These are phyloP conservation scores for Grifola frondosa DNA, from an alignment of 1,284 basidiomycete genomes.

Conservation along the genomic window DNA sequence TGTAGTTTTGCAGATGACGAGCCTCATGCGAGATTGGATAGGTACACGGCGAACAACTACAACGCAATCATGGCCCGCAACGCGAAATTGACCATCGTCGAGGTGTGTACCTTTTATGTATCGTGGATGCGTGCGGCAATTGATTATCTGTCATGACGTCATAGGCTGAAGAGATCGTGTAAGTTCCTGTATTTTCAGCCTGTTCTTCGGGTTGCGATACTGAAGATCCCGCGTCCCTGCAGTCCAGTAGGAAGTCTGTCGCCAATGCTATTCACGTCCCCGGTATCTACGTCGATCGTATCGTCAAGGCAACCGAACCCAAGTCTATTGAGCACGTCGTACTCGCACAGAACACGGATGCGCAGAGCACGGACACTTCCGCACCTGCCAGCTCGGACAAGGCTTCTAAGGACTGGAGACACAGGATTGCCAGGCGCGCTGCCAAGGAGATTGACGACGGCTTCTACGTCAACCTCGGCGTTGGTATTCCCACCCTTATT, in stretches of 20 bases:
- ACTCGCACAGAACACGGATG: slow-evolving; percentile 43
- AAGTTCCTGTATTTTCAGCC: slow-evolving; percentile 13
- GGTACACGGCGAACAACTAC: slow-evolving; percentile 89
- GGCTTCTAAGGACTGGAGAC: slow-evolving; percentile 50
- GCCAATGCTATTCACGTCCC: slow-evolving; percentile 87
- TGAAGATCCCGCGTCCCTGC: neutral
- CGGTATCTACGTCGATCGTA: slow-evolving; percentile 85
- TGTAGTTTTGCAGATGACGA: neutral
- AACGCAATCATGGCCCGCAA: slow-evolving; percentile 85
- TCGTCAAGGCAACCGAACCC: slow-evolving; percentile 73
- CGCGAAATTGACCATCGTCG: slow-evolving; percentile 87
- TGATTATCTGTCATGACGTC: too few species aligned
- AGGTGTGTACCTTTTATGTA: slow-evolving; percentile 49
- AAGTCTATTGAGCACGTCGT: slow-evolving; percentile 81
- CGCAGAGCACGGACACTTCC: slow-evolving; percentile 21
- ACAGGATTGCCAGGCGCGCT: slow-evolving; percentile 79
- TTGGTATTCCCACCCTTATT: slow-evolving; percentile 89
- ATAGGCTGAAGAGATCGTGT: slow-evolving; percentile 87
- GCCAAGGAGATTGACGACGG: slow-evolving; percentile 90
- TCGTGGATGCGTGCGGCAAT: too few species aligned
- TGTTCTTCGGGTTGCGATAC: too few species aligned
- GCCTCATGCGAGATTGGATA: slow-evolving; percentile 26
- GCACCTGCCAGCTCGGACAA: slow-evolving; percentile 40
- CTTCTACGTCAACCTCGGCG: slow-evolving; percentile 69
- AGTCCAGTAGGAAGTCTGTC: slow-evolving; percentile 75